These are phyloP conservation scores for Venturia oleaginea DNA, from an alignment of 2,329 filamentous ascomycete genomes.

Conservation along the genomic window DNA sequence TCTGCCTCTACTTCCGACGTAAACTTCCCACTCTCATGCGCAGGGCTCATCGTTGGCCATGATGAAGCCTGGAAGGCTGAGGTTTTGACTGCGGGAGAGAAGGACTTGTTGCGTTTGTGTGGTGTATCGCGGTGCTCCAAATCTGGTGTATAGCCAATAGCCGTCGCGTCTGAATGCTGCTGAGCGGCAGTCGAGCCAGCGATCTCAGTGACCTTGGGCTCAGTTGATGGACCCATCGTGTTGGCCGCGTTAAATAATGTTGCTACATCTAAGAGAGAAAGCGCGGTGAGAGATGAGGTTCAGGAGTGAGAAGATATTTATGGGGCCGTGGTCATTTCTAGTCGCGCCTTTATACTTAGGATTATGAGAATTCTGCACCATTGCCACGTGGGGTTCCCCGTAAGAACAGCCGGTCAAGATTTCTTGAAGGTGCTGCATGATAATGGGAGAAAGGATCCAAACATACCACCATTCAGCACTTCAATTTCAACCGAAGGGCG, in stretches of 20 bases:
- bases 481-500: background rate
- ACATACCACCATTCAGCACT: background rate
- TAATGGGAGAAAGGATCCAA: background rate
- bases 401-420: no score
- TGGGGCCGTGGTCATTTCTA: background rate
- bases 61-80: background rate
- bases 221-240: background rate
- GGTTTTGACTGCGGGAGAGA: background rate
- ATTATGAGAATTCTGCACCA: background rate
- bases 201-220: background rate
- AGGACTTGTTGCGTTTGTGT: background rate
- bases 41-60: no score
- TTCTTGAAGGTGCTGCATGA: background rate
- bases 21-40: no score
- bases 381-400: background rate
- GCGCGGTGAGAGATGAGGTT: background rate
- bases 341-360: background rate
- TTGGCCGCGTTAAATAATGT: background rate
- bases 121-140: background rate
- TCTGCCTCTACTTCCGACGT: no score
- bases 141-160: background rate
- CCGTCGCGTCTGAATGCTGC: background rate
- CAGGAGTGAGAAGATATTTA: background rate
- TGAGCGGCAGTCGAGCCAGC: background rate
- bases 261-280: background rate